phyloP scores from a whole-genome alignment of 2,329 filamentous ascomycete genomes.

The Zasmidium angulare region DNA sequence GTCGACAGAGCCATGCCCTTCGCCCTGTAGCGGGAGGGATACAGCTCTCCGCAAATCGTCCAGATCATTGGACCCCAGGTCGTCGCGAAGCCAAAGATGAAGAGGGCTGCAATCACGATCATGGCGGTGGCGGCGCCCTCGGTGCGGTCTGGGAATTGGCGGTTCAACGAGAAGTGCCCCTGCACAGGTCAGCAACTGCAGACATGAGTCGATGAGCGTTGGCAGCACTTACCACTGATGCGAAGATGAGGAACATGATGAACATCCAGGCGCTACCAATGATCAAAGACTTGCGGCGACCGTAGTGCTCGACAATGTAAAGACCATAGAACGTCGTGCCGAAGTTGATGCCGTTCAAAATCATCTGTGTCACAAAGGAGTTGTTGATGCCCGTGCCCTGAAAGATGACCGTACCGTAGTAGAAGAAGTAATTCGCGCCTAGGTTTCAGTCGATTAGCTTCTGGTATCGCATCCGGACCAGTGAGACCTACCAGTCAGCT shows the following conservation, averaged over 20 bases:
- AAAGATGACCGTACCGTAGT: constrained; percentile 45
- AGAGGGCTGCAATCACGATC: constrained; percentile 68
- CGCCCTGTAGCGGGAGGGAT: constrained; percentile 57
- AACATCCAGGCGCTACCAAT: constrained; percentile 41
- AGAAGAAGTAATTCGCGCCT: constrained; percentile 62
- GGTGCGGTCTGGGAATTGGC: constrained; percentile 34
- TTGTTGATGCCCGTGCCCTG: constrained; percentile 36
- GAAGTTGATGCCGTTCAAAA: constrained; percentile 48
- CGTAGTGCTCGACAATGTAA: constrained; percentile 48
- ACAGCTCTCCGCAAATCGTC: constrained; percentile 46
- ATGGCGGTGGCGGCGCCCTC: constrained; percentile 56
- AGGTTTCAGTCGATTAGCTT: constrained; percentile 54
- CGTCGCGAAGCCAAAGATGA: constrained; percentile 65
- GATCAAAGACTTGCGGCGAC: constrained; percentile 46
- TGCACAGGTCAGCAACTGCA: neutral
- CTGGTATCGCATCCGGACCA: constrained; percentile 52
- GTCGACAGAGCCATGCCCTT: constrained; percentile 55
- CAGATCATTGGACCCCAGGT: constrained; percentile 72
- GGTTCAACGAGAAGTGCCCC: constrained; percentile 45
- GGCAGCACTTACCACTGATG: constrained; percentile 28
- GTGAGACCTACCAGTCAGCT: constrained; percentile 3
- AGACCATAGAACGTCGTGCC: constrained; percentile 46
- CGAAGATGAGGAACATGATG: constrained; percentile 59
- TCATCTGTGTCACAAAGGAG: constrained; percentile 44
- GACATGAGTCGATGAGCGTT: too few relatives aligned